Evolutionary conservation across 139 green algal species (phyloP), one percentile per base, ranked within the genome.

Genomic region (Bryopsis sp.): DNA sequence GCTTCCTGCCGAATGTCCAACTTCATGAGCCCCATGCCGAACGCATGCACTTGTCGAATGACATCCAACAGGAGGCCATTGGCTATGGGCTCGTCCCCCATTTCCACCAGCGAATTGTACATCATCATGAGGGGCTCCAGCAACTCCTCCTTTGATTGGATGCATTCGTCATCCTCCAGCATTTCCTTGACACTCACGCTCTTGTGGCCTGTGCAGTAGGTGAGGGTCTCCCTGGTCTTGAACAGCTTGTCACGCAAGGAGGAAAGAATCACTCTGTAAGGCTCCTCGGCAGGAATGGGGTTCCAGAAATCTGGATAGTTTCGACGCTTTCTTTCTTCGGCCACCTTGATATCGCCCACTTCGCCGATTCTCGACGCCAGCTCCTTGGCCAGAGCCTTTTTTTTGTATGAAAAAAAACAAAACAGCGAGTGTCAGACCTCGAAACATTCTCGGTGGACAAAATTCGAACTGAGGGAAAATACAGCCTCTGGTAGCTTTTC

Each of bases 1-100:
- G 62, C 76, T 77, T 97, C 91, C 77, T 97, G 88, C 34, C 92
- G 83, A 64, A 97, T 84, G 77, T 98, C 92, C 74, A 98, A 83
- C 70, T 82, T 84, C 73, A 94, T 88, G 46, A 98, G 79, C 58
- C 58, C 66, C 62, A 97, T 65, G 1, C 92, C 92, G 75, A 96
- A 96, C 72, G 78, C 87, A 73, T 89, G 77, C 19, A 91, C 76
- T 72, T 90, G 87, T 47, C 92, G 84, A 57, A 98, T 77, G 47
- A 94, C 68, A 78, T 98, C 92, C 70, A 96, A 83, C 70, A 98
- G 81, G 2, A 76, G 76, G 19, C 82, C 82, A 60, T 98, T 89
- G 2, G 92, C 93, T n/a, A 96, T 81, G 63, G 78, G 79, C 43
- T 86, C 81, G 66, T 90, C 88, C 2, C 84, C 83, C 28, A 81